A percentile compares a stretch with the other conserved stretches of the same genome.
Conservation (phyloP, 2,329 filamentous ascomycete genomes). For the Ophiocordyceps camponoti-saundersi region DNA sequence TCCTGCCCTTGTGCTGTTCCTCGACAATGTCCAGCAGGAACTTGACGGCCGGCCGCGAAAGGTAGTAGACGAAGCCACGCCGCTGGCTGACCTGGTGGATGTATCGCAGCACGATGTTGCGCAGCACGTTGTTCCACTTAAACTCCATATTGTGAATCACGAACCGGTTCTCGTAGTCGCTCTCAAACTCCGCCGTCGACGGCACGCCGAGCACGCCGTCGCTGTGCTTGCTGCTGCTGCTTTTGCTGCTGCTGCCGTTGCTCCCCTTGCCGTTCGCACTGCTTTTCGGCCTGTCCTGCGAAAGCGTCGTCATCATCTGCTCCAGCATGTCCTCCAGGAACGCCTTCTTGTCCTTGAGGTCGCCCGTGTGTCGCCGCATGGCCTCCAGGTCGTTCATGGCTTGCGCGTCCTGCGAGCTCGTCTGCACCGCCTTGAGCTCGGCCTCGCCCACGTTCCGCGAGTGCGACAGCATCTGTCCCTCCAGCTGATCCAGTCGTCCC, state of each 20-base stretch:
- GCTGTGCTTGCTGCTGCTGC: conserved; percentile 14
- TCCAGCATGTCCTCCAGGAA: conserved; percentile 42
- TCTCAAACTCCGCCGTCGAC: conserved; percentile 65
- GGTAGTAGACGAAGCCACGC: conserved; percentile 92
- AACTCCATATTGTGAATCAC: conserved; percentile 94
- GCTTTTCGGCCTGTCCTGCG: conserved; percentile 5
- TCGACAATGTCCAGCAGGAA: conserved; percentile 97
- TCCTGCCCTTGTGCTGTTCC: conserved; percentile 65
- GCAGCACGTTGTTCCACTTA: conserved; percentile 93
- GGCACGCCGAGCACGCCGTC: conserved; percentile 46
- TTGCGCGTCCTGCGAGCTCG: conserved; percentile 29
- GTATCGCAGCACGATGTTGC: conserved; percentile 93
- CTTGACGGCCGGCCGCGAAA: conserved; percentile 87
- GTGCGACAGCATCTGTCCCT: conserved; percentile 62
- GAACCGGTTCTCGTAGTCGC: conserved; percentile 95
- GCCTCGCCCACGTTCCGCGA: conserved; percentile 56
- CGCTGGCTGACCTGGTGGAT: conserved; percentile 95
- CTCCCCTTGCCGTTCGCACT: too few relatives aligned
- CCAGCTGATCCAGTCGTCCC: conserved; percentile 61
- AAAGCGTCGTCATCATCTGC: conserved; percentile 25
- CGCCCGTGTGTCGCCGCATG: conserved; percentile 34
- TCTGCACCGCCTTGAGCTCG: conserved; percentile 46
- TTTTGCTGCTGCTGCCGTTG: conserved; percentile 10
- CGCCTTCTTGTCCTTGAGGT: conserved; percentile 38
- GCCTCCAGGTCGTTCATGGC: conserved; percentile 43